These are phyloP conservation scores for Clavispora carvajalis DNA, from an alignment of 805 yeast species.

Conservation along the genomic window DNA sequence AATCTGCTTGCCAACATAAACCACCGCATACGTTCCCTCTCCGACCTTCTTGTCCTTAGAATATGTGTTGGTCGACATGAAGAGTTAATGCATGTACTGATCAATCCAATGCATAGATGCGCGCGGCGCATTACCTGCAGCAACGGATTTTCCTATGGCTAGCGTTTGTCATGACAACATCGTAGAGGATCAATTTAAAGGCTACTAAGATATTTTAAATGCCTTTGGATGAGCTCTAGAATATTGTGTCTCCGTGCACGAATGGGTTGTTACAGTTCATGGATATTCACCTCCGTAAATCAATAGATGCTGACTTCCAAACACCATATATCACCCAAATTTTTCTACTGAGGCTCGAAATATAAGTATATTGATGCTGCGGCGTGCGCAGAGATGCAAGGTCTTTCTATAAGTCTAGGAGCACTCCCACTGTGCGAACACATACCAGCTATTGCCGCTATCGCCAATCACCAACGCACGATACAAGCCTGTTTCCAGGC, in stretches of 20 bases:
- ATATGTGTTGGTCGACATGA: slow-evolving; percentile 18
- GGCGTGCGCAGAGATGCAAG: not conserved
- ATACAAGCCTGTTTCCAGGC: slow-evolving; percentile 77
- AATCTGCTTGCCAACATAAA: slow-evolving; percentile 70
- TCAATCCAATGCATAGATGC: not conserved
- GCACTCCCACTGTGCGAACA: slow-evolving; percentile 88
- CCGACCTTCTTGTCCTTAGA: slow-evolving; percentile 82
- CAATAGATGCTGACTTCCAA: too few relatives aligned
- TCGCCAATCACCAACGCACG: slow-evolving; percentile 77
- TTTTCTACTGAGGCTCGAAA: too few relatives aligned
- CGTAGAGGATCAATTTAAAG: too few relatives aligned
- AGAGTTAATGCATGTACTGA: not conserved
- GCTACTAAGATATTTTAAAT: too few relatives aligned
- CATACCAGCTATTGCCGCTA: slow-evolving; percentile 75
- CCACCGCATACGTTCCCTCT: slow-evolving; percentile 99
- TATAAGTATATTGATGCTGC: not conserved
- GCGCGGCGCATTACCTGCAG: too few relatives aligned
- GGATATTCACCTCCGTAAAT: too few relatives aligned
- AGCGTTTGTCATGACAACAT: too few relatives aligned
- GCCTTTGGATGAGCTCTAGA: too few relatives aligned
- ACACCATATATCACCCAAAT: too few relatives aligned
- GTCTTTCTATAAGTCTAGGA: slow-evolving; percentile 3
- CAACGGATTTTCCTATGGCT: too few relatives aligned
- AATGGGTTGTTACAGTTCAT: too few relatives aligned
- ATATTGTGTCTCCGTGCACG: too few relatives aligned